Evolutionary conservation across 1,284 basidiomycete species (phyloP), one percentile per base, ranked within the genome.

Genomic region (Ustilago xerochloae): DNA sequence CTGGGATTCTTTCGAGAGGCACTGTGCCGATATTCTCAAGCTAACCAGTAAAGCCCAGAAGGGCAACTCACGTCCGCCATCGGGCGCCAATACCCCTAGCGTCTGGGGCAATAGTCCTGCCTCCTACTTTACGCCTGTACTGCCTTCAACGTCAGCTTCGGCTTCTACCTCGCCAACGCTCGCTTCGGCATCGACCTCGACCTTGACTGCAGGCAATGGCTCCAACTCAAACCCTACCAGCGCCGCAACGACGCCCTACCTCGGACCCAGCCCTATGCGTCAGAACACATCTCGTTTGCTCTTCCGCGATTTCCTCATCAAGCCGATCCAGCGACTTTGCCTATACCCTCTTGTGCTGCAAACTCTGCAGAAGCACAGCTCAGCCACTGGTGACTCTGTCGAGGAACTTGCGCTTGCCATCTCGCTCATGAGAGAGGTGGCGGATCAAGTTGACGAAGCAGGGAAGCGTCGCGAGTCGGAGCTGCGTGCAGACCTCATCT

Each of bases 281-380:
- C 62, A 74, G 32, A 65, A 64, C 53, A 64, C 72, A 4, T 64
- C 68, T 13, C 75, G 80, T 10, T 63, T 84, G 22, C 66, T 77
- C 12, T 81, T 84, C 54, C 71, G 77, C 24, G 82, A 84, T 50
- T 83, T 79, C 51, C 72, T 84, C 51, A 80, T 84, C 63, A 84
- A 84, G 73, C 82, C 82, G 4, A 78, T 84, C 29, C 82, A 84
- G 54, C 75, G 82, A 6, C 75, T 84, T 16, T 83, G 81, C 46
- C 64, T 84, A 12, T 82, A 83, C 51, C 82, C 81, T 8, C 63
- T 84, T 15, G 70, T 83, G 2, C 66, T 84, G 32, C 77, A 81
- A 46, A 82, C 78, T 7, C 51, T 84, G 36, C 69, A 77, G 30
- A 81, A 79, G 63, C 66, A 82, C 63, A 64, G 59, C 41, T 60